Evolutionary conservation across 176 grass and related monocot species (phyloP).

Genomic region (Triticum aestivum): DNA sequence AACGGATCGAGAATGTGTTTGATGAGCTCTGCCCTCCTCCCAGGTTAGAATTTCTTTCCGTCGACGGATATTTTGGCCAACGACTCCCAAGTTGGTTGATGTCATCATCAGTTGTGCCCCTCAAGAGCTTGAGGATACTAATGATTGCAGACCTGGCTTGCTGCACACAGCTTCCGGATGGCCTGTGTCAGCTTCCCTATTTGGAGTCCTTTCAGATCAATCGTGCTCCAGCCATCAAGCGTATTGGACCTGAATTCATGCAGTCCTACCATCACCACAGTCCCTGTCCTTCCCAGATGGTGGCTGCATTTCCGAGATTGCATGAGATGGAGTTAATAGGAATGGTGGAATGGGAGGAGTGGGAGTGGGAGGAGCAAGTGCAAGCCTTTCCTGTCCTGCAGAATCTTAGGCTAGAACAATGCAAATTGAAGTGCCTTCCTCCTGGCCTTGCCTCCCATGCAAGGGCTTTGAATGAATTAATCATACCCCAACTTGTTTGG

Average conservation of each 20-base stretch:
- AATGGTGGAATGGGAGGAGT: slow-evolving; percentile 4
- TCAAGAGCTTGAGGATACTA: not conserved
- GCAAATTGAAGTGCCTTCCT: not conserved
- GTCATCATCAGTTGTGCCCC: not conserved
- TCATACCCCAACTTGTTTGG: too few relatives aligned
- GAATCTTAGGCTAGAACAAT: too few relatives aligned
- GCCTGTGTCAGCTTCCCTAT: slow-evolving; percentile 14
- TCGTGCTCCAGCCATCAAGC: not conserved
- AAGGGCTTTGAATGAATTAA: not conserved
- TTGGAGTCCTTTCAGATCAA: not conserved
- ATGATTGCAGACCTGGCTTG: too few relatives aligned
- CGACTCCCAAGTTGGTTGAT: slow-evolving; percentile 16
- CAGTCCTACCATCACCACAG: not conserved
- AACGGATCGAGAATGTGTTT: not conserved
- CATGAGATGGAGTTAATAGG: rapidly evolving
- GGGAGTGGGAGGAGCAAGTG: not conserved
- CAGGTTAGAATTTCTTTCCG: not conserved
- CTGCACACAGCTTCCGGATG: not conserved
- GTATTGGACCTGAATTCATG: slow-evolving; percentile 9
- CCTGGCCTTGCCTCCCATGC: not conserved
- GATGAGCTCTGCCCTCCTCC: slow-evolving; percentile 25
- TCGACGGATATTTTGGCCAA: not conserved
- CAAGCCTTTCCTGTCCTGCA: not conserved
- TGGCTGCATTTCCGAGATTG: not conserved
- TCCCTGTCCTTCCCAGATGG: not conserved